Percentiles rank a stretch among this genome's conserved stretches.
These are phyloP conservation scores for Kappamyces sp. DNA, from an alignment of 192 early-diverging fungal species.

Conservation along the genomic window DNA sequence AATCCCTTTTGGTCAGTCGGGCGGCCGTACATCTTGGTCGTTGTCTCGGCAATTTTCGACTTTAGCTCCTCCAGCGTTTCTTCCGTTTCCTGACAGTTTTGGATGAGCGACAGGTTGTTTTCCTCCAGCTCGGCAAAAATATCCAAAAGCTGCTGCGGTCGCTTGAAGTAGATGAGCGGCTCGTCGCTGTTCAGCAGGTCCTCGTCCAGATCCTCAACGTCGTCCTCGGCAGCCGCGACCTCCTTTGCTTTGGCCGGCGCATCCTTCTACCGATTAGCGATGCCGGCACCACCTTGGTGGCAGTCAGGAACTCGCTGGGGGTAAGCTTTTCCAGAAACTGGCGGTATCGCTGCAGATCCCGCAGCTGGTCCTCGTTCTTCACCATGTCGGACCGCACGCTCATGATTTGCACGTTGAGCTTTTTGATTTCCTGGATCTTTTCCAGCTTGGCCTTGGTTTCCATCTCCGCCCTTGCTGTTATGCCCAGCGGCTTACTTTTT, in stretches of 20 bases:
- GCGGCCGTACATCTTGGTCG: slow-evolving; percentile 34
- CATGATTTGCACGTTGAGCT: slow-evolving; percentile 55
- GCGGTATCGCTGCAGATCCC: slow-evolving; percentile 51
- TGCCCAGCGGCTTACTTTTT: slow-evolving; percentile 27
- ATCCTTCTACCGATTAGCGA: background rate
- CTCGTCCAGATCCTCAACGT: slow-evolving; percentile 20
- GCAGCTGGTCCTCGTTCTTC: slow-evolving; percentile 58
- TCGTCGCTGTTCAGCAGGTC: slow-evolving; percentile 30
- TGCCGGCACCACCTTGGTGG: background rate
- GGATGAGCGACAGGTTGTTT: slow-evolving; percentile 54
- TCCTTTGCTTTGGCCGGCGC: slow-evolving; percentile 5
- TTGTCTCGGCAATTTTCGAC: slow-evolving; percentile 48
- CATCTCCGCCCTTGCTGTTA: slow-evolving; percentile 44
- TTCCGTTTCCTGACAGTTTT: slow-evolving; percentile 59
- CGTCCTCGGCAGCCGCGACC: slow-evolving; percentile 13
- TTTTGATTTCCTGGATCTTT: slow-evolving; percentile 58
- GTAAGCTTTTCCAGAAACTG: slow-evolving; percentile 56
- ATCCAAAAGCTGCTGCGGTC: slow-evolving; percentile 50
- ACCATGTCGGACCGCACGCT: slow-evolving; percentile 51
- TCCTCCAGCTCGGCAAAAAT: slow-evolving; percentile 58
- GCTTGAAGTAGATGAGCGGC: slow-evolving; percentile 42
- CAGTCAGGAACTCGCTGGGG: slow-evolving; percentile 41
- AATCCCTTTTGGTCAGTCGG: slow-evolving; percentile 26
- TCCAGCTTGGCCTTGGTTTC: slow-evolving; percentile 59
- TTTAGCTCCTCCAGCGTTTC: slow-evolving; percentile 53